Base-by-base conservation (phyloP, 2,329 filamentous ascomycete genomes). In the Fusarium luffae region DNA sequence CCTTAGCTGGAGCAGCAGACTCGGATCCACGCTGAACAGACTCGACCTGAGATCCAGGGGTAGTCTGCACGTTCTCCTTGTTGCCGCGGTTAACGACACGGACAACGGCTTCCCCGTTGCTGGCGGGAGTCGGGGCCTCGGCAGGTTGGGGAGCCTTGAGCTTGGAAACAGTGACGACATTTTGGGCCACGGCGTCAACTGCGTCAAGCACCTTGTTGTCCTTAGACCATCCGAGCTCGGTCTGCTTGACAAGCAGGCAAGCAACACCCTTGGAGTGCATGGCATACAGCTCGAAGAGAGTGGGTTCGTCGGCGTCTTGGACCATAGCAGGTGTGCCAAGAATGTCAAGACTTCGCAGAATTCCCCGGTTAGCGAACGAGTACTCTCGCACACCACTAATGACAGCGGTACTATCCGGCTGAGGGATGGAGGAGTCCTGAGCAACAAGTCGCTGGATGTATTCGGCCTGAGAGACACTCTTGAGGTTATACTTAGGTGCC, bases 201-300 rank as follows among this genome's bases (percentile, higher is more conserved):
- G 92, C 86, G 56, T 90, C 84, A 41, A 97, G 84, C 55, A 97
- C 92, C 83, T 97, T 97, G 81, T 94, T 95, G 67, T 98, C 93
- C 73, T 89, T 88, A 73, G 91, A 92, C 94, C 94, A 98, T 30
- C 97, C 96, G 50, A 99, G 85, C 80, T 98, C 95, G 54, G 90
- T 89, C 77, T 95, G 93, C 79, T 92, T 95, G 78, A 99, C 89
- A 69, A 90, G 90, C 55, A 98, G 79, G 74, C 93, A 95, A 19
- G 94, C 94, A n/a, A 98, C 94, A 66, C 96, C 96, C 82, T 94
- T 97, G 13, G 96, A 98, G 80, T 99, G 95, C 91, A 98, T 97
- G 32, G 93, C 92, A 78, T 99, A 99, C 12, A 99, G 86, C 82
- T 99, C 96, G 76, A 99, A 98, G 16, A 98, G 82, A 0, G 91